Conservation (phyloP, 2,329 filamentous ascomycete species). For the Aspergillus eucalypticola region DNA sequence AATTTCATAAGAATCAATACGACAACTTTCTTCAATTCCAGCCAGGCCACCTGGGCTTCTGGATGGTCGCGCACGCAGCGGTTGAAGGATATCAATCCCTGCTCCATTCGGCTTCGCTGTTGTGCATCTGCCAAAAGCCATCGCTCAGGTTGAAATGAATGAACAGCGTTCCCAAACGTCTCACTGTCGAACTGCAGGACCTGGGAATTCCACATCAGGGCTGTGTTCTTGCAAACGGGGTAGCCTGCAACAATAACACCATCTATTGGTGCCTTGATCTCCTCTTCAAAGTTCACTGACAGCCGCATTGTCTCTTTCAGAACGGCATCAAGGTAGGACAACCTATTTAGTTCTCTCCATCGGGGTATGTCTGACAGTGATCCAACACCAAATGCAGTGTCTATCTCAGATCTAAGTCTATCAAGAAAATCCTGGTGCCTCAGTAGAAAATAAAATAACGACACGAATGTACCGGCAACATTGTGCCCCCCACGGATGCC, state of each 20-base stretch:
- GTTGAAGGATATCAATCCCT: constrained; percentile 9
- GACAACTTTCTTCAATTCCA: constrained; percentile 18
- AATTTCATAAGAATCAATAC: constrained; percentile 18
- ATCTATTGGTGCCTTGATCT: constrained; percentile 1
- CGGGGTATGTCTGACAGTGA: not conserved
- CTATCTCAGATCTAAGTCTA: constrained; percentile 15
- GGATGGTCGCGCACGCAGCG: not conserved
- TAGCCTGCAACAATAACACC: not conserved
- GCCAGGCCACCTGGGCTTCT: constrained; percentile 13
- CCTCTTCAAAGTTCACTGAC: not conserved
- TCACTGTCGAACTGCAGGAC: constrained; percentile 1
- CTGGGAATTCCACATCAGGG: constrained; percentile 12
- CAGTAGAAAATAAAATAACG: constrained; percentile 11
- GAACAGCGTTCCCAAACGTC: constrained; percentile 10
- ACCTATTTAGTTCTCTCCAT: constrained; percentile 9
- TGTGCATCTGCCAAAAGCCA: constrained; percentile 13
- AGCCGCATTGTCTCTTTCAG: constrained; percentile 22
- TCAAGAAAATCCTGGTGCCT: not conserved
- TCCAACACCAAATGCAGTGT: not conserved
- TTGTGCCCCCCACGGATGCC: not conserved
- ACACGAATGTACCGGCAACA: constrained; percentile 11
- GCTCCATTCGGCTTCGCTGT: constrained; percentile 13
- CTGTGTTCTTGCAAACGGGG: constrained; percentile 8
- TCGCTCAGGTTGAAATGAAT: constrained; percentile 18
- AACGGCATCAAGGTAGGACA: constrained; percentile 20